These are phyloP conservation scores for Bocquillonia castaneifolia DNA, from an alignment of 441 rosid genomes.

Conservation along the genomic window DNA sequence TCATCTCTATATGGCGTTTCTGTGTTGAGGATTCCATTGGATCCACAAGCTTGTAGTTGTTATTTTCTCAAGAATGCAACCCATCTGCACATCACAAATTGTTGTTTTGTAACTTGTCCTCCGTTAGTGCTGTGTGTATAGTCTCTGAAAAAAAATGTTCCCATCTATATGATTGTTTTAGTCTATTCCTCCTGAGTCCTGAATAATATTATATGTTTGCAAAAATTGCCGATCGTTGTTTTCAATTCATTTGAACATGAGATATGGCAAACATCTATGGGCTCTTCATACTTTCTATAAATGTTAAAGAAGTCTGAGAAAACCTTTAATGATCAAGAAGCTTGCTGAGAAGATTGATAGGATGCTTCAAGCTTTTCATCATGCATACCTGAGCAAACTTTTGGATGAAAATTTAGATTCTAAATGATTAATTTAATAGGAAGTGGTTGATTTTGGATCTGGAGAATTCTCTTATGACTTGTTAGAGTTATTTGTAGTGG, in stretches of 20 bases:
- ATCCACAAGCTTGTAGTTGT: not conserved
- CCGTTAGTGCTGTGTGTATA: too few relatives aligned
- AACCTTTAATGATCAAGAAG: not conserved
- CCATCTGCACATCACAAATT: not conserved
- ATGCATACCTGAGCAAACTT: not conserved
- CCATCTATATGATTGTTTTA: not conserved
- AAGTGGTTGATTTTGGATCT: not conserved
- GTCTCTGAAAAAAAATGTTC: not conserved
- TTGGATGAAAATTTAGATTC: not conserved
- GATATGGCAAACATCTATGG: not conserved
- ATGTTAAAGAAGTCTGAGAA: not conserved
- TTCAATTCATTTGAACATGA: not conserved
- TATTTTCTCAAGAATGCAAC: not conserved
- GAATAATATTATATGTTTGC: not conserved
- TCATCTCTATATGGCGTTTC: not conserved
- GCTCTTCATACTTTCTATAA: slow-evolving; percentile 1
- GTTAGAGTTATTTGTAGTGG: not conserved
- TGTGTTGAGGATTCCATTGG: not conserved
- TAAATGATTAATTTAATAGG: slow-evolving; percentile 1
- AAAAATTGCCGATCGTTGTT: not conserved
- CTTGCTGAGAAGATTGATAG: not conserved
- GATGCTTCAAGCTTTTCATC: not conserved
- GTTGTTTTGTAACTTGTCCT: not conserved
- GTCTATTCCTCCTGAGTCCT: not conserved
- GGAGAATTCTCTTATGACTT: not conserved